Base-by-base conservation (phyloP, 345 rosid species). In the Eucalyptus curtisii region DNA sequence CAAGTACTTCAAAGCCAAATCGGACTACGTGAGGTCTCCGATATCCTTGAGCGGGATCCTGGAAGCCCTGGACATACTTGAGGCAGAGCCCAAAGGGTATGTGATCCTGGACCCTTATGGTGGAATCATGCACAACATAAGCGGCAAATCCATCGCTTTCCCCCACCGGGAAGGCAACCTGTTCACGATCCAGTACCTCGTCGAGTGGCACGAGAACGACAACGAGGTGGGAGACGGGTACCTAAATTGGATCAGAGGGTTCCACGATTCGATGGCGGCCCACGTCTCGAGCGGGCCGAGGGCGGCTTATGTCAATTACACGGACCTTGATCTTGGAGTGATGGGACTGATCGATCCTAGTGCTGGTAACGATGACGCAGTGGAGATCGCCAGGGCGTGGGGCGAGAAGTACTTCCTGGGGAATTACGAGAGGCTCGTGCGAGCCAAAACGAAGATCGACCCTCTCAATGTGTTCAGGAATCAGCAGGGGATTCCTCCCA, bases 151-250 rank as follows among this genome's bases (percentile, higher is more conserved):
- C 24, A 94, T 92, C 4, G 87, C 97, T 30, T 95, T 95, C 89
- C 97, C 97, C 5, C 97, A 94, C 88, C 91, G 97, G 49, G 86
- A 88, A 66, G 95, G 95, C 27, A 93, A 93, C 81, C 50, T 93
- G 31, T 93, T 90, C 92, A 31, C 93, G 42, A 90, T 93, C 48
- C 96, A 94, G 82, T 94, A 95, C 89, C 33, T 91, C 9, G 95
- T 90, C 81, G 93, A 90, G 44, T 95, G 97, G 96, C 91, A 87
- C 6, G 92, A 92, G 68, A 90, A 91, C 61, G 92, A 94, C 27
- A 85, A 48, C 20, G 85, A 91, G 40, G 84, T 87, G 64, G 87
- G 88, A 30, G 47, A 71, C 2, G 79, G 48, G 27, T 89, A 90
- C 52, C 49, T 92, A 8, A 88, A 90, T 8, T 92, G 94, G 94